Evolutionary conservation across 441 rosid genomes (phyloP).

Genomic region (Theobroma grandiflorum): DNA sequence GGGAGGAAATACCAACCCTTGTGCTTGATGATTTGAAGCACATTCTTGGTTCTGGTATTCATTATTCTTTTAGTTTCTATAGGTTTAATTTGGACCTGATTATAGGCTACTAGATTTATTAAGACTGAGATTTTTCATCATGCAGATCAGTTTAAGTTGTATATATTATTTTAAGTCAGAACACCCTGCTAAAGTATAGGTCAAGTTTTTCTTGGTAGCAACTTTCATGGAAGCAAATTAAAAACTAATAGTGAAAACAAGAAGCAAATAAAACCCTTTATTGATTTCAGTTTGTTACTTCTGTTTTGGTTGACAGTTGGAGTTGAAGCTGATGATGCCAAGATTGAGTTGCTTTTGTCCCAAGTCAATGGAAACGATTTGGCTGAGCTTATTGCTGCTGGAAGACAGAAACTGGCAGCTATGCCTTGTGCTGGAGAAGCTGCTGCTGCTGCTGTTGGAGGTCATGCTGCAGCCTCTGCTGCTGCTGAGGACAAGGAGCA

Average conservation of each 20-base stretch:
- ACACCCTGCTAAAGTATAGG: not conserved
- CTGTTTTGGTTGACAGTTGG: not conserved
- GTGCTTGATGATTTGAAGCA: not conserved
- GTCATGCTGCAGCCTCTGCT: not conserved
- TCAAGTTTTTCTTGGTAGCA: no score
- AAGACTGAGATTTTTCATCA: no score
- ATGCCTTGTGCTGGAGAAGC: not conserved
- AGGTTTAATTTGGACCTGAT: not conserved
- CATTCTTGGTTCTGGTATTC: not conserved
- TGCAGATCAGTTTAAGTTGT: no score
- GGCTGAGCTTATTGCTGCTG: not conserved
- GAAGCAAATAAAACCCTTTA: not conserved
- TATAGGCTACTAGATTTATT: no score
- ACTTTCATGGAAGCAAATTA: no score
- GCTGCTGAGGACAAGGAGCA: not conserved
- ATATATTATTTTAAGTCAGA: no score
- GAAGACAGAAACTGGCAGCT: not conserved
- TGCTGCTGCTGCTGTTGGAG: not conserved
- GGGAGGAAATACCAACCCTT: not conserved
- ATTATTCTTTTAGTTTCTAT: not conserved
- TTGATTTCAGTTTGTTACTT: not conserved
- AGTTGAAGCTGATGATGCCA: not conserved
- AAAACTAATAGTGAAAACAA: not conserved
- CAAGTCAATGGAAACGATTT: slow-evolving; percentile 8
- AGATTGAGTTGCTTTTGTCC: slow-evolving; percentile 15